phyloP scores from a whole-genome alignment of 768 basidiomycete species.

The Amanita fuliginea region DNA sequence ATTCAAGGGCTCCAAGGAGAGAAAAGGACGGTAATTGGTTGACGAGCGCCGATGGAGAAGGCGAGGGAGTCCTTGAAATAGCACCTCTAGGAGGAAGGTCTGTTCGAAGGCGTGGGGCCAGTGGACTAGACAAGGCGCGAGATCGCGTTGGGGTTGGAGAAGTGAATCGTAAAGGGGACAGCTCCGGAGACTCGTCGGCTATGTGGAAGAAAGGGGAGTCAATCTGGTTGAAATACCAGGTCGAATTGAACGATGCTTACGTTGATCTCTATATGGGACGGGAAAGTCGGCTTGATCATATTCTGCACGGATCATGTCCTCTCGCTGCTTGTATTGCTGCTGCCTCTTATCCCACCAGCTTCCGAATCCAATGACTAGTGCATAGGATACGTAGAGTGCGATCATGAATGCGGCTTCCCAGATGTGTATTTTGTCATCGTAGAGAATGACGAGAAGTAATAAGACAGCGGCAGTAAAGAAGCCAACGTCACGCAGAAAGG shows the following conservation, averaged over 20 bases:
- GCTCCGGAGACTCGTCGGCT: conserved; percentile 11
- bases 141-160: conserved; percentile 23
- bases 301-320: conserved; percentile 47
- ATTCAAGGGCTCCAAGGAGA: conserved; percentile 90
- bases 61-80: conserved; percentile 41
- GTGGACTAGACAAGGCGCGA: conserved; percentile 29
- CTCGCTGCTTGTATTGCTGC: conserved; percentile 33
- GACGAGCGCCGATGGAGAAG: conserved; percentile 26
- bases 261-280: conserved; percentile 52
- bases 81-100: conserved; percentile 24
- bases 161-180: conserved; percentile 17
- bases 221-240: background rate
- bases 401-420: conserved; percentile 73
- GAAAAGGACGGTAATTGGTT: conserved; percentile 75
- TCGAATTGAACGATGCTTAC: conserved; percentile 24
- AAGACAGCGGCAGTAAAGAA: conserved; percentile 83
- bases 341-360: conserved; percentile 64
- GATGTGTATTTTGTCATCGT: conserved; percentile 57
- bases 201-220: conserved; percentile 1
- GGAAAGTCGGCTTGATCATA: conserved; percentile 40
- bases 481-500: conserved; percentile 88
- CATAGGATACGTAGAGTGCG: conserved; percentile 69
- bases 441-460: conserved; percentile 67
- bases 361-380: conserved; percentile 58
- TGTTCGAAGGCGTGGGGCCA: conserved; percentile 23